phyloP scores from a whole-genome alignment of 2,329 filamentous ascomycete genomes.

The Pseudomassariella vexata region DNA sequence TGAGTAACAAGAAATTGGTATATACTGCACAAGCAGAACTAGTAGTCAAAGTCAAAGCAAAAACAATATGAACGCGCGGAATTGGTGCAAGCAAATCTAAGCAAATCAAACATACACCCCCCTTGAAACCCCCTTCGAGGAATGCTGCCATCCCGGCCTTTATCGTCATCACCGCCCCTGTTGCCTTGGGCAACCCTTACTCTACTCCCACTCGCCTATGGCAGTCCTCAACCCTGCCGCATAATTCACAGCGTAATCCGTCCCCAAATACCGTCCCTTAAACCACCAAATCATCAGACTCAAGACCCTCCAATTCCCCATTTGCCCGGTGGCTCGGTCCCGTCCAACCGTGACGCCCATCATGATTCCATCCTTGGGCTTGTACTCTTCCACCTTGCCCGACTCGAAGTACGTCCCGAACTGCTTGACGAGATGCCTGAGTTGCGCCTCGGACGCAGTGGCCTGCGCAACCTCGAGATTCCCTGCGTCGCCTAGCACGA shows the following conservation, averaged over 20 bases:
- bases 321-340: conserved; percentile 31
- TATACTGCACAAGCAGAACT: no score
- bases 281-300: conserved; percentile 30
- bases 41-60: no score
- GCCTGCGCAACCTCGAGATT: conserved; percentile 31
- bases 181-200: neutral
- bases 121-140: no score
- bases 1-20: no score
- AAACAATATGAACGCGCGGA: no score
- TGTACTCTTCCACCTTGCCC: conserved; percentile 24
- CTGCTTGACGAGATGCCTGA: conserved; percentile 26
- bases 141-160: no score
- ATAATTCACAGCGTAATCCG: conserved; percentile 21
- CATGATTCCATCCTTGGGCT: conserved; percentile 15
- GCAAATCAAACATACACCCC: no score
- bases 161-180: no score
- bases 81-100: no score
- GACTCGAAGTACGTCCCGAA: conserved; percentile 24
- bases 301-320: conserved; percentile 30
- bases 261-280: conserved; percentile 33
- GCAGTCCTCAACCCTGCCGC: conserved; percentile 21
- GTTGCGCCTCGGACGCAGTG: conserved; percentile 25
- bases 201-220: neutral
- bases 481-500: conserved; percentile 38
- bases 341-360: conserved; percentile 34